Evolutionary conservation across 2,329 filamentous ascomycete genomes (phyloP).

Genomic region (Lasiodiplodia sp.): DNA sequence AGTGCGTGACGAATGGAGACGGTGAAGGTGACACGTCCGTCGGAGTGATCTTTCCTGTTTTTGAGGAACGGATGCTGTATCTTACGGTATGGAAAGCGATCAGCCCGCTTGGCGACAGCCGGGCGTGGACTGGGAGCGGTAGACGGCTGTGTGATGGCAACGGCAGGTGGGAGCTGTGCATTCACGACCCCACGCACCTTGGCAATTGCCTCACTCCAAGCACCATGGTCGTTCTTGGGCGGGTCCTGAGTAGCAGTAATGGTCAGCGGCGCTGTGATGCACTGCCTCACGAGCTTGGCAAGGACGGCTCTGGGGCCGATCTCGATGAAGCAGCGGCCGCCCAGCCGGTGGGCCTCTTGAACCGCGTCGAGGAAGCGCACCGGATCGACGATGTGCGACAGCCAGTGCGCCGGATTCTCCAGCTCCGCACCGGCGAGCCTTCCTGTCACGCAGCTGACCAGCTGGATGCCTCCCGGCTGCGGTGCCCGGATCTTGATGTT

Average conservation of each 20-base stretch:
- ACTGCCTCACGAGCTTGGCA: background rate
- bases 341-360: background rate
- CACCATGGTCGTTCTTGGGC: background rate
- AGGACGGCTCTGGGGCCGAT: background rate
- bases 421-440: no score
- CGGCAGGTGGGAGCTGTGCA: no score
- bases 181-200: no score
- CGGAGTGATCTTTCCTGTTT: background rate
- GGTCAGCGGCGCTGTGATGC: background rate
- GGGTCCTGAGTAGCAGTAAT: background rate
- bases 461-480: background rate
- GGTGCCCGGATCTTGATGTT: background rate
- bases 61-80: no score
- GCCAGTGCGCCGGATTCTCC: background rate
- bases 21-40: background rate
- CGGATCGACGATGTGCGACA: background rate
- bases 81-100: no score
- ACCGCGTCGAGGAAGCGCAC: background rate
- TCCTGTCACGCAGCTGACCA: background rate
- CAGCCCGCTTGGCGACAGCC: no score
- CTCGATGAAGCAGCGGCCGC: background rate
- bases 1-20: background rate
- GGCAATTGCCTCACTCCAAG: background rate
- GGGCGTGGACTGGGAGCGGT: no score
- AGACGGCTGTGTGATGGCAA: no score